phyloP scores from a whole-genome alignment of 2,329 filamentous ascomycete species.

The Metarhizium brunneum region DNA sequence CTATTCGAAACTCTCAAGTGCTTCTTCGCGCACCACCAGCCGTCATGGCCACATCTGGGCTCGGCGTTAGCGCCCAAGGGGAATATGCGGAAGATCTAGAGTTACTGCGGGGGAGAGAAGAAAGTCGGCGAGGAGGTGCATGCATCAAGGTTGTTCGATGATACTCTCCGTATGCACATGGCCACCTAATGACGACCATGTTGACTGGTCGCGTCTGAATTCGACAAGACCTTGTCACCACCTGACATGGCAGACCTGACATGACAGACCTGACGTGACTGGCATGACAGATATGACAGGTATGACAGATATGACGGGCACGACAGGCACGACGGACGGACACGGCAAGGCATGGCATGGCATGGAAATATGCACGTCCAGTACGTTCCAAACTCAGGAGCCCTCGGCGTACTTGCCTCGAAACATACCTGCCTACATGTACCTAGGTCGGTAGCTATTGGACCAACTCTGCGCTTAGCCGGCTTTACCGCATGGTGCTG shows the following conservation, averaged over 20 bases:
- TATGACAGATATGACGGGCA: no score
- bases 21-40: not conserved
- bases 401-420: not conserved
- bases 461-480: no score
- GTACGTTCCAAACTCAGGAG: not conserved
- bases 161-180: not conserved
- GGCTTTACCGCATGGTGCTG: no score
- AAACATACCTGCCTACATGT: no score
- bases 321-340: no score
- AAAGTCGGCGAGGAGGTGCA: not conserved
- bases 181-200: not conserved
- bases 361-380: not conserved
- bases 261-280: not conserved
- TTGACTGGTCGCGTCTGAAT: not conserved
- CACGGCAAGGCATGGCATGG: not conserved
- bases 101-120: not conserved
- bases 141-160: not conserved
- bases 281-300: not conserved
- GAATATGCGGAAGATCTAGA: not conserved
- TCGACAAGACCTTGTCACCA: not conserved
- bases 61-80: not conserved
- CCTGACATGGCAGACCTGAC: not conserved
- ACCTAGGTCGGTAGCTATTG: no score
- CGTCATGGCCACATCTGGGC: not conserved
- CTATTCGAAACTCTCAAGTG: not conserved